A percentile compares a stretch with the other conserved stretches of the same genome.
phyloP scores from a whole-genome alignment of 306 rosid species.

The Amphicarpaea edgeworthii region DNA sequence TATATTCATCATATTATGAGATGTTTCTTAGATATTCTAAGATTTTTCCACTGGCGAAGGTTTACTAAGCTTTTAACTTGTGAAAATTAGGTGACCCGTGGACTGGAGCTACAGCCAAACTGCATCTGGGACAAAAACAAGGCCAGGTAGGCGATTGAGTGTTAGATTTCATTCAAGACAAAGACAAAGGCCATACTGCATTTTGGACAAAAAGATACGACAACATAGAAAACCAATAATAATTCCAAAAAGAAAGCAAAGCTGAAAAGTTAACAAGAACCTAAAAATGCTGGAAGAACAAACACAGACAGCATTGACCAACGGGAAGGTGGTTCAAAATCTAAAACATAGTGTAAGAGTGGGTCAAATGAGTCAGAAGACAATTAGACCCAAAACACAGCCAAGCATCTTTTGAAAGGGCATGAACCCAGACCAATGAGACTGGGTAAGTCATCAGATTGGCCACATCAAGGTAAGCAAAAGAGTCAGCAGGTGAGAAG shows the following conservation, averaged over 20 bases:
- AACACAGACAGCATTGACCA: neutral
- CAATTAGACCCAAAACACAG: neutral
- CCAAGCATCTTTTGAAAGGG: neutral
- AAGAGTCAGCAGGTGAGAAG: neutral
- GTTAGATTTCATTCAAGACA: too few species aligned
- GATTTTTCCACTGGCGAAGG: neutral
- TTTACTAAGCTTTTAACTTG: neutral
- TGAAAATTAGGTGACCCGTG: neutral
- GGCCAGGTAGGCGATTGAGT: neutral
- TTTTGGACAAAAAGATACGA: neutral
- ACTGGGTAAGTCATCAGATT: neutral
- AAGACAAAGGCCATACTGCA: too few species aligned
- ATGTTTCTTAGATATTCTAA: neutral
- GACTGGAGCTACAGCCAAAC: neutral
- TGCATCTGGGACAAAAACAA: neutral
- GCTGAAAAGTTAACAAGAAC: neutral
- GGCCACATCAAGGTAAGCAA: neutral
- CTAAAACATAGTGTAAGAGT: neutral
- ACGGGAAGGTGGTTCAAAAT: neutral
- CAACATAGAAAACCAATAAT: neutral
- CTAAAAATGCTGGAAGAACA: neutral
- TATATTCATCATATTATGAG: neutral
- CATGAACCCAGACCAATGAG: neutral
- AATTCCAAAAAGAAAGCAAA: neutral
- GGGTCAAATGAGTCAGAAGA: neutral